These are phyloP conservation scores for Jaltomata sinuosa DNA, from an alignment of 257 asterid species.

Conservation along the genomic window DNA sequence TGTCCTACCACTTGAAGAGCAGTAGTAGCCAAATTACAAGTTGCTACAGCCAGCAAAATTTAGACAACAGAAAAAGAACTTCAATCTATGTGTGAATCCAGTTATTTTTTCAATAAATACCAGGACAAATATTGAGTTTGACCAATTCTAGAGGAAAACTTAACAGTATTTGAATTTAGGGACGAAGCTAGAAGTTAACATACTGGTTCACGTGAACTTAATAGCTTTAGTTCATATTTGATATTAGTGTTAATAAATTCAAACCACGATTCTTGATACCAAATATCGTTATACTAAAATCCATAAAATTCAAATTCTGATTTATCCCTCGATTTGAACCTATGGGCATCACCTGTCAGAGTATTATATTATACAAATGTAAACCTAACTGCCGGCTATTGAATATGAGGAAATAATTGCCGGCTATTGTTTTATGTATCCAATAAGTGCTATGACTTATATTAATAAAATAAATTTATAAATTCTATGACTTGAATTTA, in stretches of 20 bases:
- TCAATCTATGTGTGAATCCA: not conserved
- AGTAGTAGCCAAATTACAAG: not conserved
- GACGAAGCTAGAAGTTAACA: no score
- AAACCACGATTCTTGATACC: no score
- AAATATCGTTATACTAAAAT: not conserved
- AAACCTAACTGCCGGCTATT: not conserved
- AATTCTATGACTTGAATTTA: no score
- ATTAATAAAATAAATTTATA: no score
- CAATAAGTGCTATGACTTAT: not conserved
- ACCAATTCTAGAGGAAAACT: no score
- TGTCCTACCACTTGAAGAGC: not conserved
- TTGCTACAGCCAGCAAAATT: not conserved
- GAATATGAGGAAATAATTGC: not conserved
- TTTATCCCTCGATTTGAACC: not conserved
- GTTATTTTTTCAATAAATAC: not conserved
- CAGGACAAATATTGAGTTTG: not conserved
- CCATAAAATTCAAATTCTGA: not conserved
- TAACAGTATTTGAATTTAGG: no score
- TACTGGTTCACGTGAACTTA: not conserved
- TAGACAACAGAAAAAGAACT: not conserved
- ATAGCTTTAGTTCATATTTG: not conserved
- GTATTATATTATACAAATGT: not conserved
- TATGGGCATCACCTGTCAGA: not conserved
- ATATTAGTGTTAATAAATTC: no score
- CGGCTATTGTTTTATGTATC: not conserved